Base-by-base conservation (phyloP, 371 early-diverging fungal species). In the Dinochytrium kinnereticum region DNA sequence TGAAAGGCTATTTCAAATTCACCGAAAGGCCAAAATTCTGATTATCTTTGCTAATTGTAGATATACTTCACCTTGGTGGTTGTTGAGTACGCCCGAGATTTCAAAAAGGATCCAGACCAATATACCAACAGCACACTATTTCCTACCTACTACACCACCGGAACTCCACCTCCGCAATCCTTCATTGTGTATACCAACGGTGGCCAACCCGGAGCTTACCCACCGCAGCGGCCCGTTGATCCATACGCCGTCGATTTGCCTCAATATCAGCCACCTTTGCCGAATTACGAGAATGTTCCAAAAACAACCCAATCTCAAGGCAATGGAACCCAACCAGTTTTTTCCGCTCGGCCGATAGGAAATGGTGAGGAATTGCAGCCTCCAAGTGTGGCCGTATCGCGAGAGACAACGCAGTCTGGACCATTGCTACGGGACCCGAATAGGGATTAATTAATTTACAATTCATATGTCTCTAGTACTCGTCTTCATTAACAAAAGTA, bases 11-110 rank as follows among this genome's bases (percentile, higher is more conserved):
- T 53, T 53, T 13, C 44, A 13, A 7, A 44, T 44, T 44, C 19
- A 44, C 19, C 19, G 44, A 13, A 13, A 19, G 44, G 13, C 19
- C 13, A 7, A 7, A 44, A 13, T 44, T 19, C 44, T 24, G 26
- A 15, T 26, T n/a, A 5, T 13, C 26, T 53, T 5, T 21, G 10
- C 5, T 15, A 5, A 13, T 13, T 53, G n/a, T 26, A 53, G 55
- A 53, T 53, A n/a, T 61, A 61, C 37, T 61, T 61, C 19, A 61
- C 61, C 3, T 34, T 61, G 13, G 61, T 61, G 30, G 31, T 61
- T 24, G 61, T 61, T 13, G 61, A 61, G 37, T 61, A 15, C 24
- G 61, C 61, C 19, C 61, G 61, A 7, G 61, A 61, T 24, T 37
- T 61, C 34, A 31, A 26, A 37, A 61, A 24, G 3, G 10, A 28